Base-by-base conservation (phyloP, 2,329 filamentous ascomycete genomes). In the Endothia cerciana region DNA sequence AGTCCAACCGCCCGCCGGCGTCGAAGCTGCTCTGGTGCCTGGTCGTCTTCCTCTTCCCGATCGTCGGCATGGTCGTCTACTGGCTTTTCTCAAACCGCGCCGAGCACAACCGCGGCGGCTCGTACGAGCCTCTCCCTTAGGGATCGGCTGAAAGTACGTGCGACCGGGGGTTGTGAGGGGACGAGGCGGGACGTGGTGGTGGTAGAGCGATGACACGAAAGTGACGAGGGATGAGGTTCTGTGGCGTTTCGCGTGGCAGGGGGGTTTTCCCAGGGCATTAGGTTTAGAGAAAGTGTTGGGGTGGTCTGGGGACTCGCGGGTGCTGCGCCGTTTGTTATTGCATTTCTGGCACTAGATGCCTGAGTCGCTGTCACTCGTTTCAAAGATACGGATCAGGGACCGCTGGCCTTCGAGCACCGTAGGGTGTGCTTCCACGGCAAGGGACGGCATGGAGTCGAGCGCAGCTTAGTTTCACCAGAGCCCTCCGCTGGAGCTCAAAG, bases 1-100 rank as follows among this genome's bases (percentile, higher is more conserved):
- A 89, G 76, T 89, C 87, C 49, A 87, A 84, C 75, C 86, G 87
- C 66, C 81, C 86, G 4, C 77, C 82, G 25, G 74, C 77, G 25
- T 78, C 83, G 75, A 90, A 90, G 78, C 74, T 89, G 3, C 77
- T 89, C 38, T 90, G 87, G 87, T 85, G 81, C 59, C 78, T 89
- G 0, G 78, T 88, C 53, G 85, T 89, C 72, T 89, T 89, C 79
- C 75, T 89, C 68, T 89, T 89, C 78, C 87, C 87, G 4, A 78
- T 90, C 59, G 74, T 85, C 70, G 87, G 87, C 66, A 80, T 88
- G 75, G 75, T 88, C 71, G 77, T 89, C 75, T 90, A 89, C 77
- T 89, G 81, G 73, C 76, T 90, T 62, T 89, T 89, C 77, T 88
- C 86, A 57, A 85, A 89, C 77, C 85, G 87, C 60, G 77, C 79